Percentiles rank a stretch among this genome's conserved stretches.
Evolutionary conservation across 2,329 filamentous ascomycete genomes (phyloP).

Genomic region (Fusarium concolor): DNA sequence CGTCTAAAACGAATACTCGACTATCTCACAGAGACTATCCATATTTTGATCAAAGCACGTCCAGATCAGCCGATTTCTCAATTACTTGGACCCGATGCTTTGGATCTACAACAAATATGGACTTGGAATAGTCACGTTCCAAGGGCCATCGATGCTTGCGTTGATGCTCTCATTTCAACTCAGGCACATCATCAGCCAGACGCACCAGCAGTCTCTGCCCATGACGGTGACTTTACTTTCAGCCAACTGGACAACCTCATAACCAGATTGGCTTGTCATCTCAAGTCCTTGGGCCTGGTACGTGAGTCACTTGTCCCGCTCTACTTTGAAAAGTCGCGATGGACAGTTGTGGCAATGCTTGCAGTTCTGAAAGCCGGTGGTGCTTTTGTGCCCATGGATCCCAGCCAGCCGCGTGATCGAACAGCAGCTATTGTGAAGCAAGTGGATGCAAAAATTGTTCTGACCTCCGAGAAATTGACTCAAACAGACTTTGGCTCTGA

Average conservation of each 20-base stretch:
- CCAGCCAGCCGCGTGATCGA: background rate
- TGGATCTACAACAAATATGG: constrained; percentile 23
- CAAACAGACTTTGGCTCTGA: background rate
- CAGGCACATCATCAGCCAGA: background rate
- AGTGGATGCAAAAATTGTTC: background rate
- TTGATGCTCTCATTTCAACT: constrained; percentile 19
- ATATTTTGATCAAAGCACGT: background rate
- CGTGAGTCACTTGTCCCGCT: background rate
- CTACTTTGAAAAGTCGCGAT: constrained; percentile 47
- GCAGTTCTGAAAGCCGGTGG: constrained; percentile 26
- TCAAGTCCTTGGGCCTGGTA: background rate
- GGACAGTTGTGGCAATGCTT: constrained; percentile 34
- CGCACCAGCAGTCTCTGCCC: background rate
- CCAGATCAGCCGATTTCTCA: background rate
- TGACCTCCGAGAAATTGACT: background rate
- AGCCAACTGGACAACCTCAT: background rate
- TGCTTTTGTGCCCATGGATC: background rate
- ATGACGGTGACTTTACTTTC: constrained; percentile 2
- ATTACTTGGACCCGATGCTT: background rate
- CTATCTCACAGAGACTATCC: background rate
- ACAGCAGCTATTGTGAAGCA: background rate
- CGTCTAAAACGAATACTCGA: background rate
- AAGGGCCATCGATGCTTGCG: constrained; percentile 5
- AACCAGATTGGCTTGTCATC: background rate
- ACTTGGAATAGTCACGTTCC: constrained; percentile 34